phyloP scores from a whole-genome alignment of 2,329 filamentous ascomycete genomes.

The Penicillium digitatum region DNA sequence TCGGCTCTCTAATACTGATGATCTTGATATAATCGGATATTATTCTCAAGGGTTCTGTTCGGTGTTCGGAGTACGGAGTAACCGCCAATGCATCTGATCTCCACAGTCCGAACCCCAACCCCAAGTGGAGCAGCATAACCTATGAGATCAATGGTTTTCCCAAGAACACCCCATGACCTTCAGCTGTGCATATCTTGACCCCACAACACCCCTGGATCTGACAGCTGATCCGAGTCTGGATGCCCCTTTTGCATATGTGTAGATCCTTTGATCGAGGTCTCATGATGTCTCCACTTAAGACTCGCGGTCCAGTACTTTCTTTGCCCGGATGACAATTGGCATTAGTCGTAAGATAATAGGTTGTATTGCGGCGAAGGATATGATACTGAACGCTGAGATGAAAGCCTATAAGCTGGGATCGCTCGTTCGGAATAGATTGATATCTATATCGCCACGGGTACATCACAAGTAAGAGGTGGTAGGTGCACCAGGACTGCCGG shows the following conservation, averaged over 20 bases:
- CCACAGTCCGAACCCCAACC: not conserved
- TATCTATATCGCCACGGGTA: not conserved
- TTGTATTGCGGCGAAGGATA: too few species aligned
- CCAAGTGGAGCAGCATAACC: not conserved
- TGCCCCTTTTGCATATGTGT: not conserved
- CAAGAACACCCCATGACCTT: conserved; percentile 2
- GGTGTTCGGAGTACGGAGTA: not conserved
- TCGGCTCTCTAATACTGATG: not conserved
- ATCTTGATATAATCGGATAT: not conserved
- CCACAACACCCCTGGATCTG: conserved; percentile 20
- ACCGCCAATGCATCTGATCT: not conserved
- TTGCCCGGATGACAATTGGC: not conserved
- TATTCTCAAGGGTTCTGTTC: too few species aligned
- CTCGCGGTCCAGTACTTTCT: conserved; percentile 4
- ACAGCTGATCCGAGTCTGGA: conserved; percentile 18
- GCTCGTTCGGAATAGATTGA: not conserved
- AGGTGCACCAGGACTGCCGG: conserved; percentile 7
- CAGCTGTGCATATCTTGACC: not conserved
- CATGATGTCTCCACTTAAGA: conserved; percentile 22
- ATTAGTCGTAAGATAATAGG: not conserved
- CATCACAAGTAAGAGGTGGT: conserved; percentile 10
- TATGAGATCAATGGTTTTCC: not conserved
- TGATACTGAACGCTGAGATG: not conserved
- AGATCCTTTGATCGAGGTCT: conserved; percentile 21
- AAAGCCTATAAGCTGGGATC: too few species aligned